A percentile compares a stretch with the other conserved stretches of the same genome.
Evolutionary conservation across 1,139 yeast genomes (phyloP).

Genomic region (Yamadazyma oceani): DNA sequence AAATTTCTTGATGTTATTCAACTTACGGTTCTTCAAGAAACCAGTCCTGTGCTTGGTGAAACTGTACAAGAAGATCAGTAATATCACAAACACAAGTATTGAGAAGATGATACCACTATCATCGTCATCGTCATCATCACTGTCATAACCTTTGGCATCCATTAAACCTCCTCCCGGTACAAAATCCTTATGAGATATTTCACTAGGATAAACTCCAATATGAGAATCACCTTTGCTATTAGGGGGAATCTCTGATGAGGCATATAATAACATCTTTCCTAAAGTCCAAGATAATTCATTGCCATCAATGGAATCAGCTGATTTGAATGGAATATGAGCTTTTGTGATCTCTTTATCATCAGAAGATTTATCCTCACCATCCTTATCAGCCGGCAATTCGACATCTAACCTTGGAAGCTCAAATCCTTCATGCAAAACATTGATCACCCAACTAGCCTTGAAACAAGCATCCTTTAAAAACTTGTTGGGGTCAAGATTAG

Average conservation of each 20-base stretch:
- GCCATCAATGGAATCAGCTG: conserved; percentile 59
- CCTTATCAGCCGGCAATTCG: conserved; percentile 31
- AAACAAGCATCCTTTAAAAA: conserved; percentile 68
- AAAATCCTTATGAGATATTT: conserved; percentile 41
- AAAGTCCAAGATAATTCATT: conserved; percentile 68
- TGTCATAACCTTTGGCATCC: conserved; percentile 13
- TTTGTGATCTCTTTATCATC: conserved; percentile 27
- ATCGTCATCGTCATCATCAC: conserved; percentile 24
- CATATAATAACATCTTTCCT: conserved; percentile 60
- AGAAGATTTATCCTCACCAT: conserved; percentile 13
- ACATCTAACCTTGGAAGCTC: conserved; percentile 64
- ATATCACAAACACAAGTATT: conserved; percentile 18
- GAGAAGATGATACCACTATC: conserved; percentile 11
- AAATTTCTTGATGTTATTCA: conserved; percentile 16
- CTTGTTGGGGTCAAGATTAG: conserved; percentile 44
- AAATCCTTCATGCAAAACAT: conserved; percentile 76
- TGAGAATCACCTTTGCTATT: conserved; percentile 21
- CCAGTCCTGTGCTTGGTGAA: conserved; percentile 10
- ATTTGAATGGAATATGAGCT: conserved; percentile 56
- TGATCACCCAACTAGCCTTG: conserved; percentile 80
- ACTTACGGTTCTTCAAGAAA: conserved; percentile 14
- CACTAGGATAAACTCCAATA: conserved; percentile 58
- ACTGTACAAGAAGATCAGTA: conserved; percentile 14
- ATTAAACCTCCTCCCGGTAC: conserved; percentile 34
- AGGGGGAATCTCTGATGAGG: conserved; percentile 50